Percentiles rank a stretch among this genome's conserved stretches.
Conservation (phyloP, 2,329 filamentous ascomycete species). For the Ascocoryne sarcoides region DNA sequence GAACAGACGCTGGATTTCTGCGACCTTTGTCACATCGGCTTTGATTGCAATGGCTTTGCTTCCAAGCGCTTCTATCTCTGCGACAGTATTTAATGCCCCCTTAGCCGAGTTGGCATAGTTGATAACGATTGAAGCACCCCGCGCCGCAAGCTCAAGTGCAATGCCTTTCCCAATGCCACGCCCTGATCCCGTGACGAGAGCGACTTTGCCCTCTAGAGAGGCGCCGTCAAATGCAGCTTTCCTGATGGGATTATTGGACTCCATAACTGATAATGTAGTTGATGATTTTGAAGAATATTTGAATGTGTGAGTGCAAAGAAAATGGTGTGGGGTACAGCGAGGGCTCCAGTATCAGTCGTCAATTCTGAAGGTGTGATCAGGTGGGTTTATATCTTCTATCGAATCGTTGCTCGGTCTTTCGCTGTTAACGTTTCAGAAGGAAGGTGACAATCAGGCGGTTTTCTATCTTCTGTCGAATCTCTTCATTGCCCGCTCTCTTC, state of each 20-base stretch:
- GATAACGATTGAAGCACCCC: slow-evolving; percentile 37
- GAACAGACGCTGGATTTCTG: slow-evolving; percentile 19
- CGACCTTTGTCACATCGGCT: slow-evolving; percentile 49
- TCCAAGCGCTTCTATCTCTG: slow-evolving; percentile 42
- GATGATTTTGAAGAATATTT: no score
- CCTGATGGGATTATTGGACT: neutral
- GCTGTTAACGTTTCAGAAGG: no score
- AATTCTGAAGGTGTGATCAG: no score
- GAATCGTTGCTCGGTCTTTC: no score
- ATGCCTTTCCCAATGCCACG: slow-evolving; percentile 59
- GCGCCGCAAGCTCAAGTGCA: slow-evolving; percentile 31
- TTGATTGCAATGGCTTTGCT: slow-evolving; percentile 44
- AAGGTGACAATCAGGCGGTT: no score
- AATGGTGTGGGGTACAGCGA: no score
- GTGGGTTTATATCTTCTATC: no score
- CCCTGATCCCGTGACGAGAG: slow-evolving; percentile 75
- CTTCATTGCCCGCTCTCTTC: no score
- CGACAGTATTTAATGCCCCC: slow-evolving; percentile 47
- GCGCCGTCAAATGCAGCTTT: slow-evolving; percentile 1
- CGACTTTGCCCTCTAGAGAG: slow-evolving; percentile 49
- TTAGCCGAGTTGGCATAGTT: slow-evolving; percentile 53
- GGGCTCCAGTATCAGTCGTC: no score
- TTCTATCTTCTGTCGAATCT: no score
- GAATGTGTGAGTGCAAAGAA: no score
- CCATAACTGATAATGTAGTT: neutral